Evolutionary conservation across 352 stramenopile genomes (phyloP).

Genomic region (Globisporangium nunn): DNA sequence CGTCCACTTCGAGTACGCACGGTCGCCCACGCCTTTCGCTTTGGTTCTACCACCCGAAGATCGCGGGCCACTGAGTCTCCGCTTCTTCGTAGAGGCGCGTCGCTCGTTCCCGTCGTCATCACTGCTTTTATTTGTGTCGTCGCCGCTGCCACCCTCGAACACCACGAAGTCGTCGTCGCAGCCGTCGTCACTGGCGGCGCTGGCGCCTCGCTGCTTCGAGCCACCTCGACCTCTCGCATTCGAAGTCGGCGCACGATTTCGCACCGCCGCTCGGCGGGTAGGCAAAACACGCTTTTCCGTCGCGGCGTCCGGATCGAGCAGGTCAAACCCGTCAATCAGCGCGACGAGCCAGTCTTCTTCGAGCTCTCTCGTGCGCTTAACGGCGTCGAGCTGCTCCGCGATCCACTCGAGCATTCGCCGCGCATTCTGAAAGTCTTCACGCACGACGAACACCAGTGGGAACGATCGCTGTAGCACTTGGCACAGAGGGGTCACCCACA

Average conservation of each 20-base stretch:
- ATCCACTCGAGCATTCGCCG: conserved; percentile 63
- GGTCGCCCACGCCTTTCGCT: background rate
- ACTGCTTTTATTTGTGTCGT: background rate
- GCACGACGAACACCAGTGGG: conserved; percentile 48
- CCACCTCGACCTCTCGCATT: background rate
- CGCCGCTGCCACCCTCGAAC: conserved; percentile 1
- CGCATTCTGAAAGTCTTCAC: conserved; percentile 44
- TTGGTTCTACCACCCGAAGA: background rate
- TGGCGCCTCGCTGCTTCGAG: background rate
- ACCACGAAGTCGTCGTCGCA: conserved; percentile 10
- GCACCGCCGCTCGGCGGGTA: background rate
- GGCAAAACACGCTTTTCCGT: background rate
- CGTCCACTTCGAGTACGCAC: conserved; percentile 36
- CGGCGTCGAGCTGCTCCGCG: conserved; percentile 35
- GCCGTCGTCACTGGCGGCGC: background rate
- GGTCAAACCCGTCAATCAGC: conserved; percentile 42
- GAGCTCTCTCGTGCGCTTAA: conserved; percentile 20
- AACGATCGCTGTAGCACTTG: conserved; percentile 68
- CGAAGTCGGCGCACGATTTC: background rate
- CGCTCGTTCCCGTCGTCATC: background rate
- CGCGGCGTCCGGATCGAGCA: conserved; percentile 9
- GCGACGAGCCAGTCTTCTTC: conserved; percentile 53
- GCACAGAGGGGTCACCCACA: conserved; percentile 67
- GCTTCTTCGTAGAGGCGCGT: background rate
- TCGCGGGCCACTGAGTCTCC: background rate